Conservation (phyloP, 352 stramenopile species). For the Globisporangium takayamanum region DNA sequence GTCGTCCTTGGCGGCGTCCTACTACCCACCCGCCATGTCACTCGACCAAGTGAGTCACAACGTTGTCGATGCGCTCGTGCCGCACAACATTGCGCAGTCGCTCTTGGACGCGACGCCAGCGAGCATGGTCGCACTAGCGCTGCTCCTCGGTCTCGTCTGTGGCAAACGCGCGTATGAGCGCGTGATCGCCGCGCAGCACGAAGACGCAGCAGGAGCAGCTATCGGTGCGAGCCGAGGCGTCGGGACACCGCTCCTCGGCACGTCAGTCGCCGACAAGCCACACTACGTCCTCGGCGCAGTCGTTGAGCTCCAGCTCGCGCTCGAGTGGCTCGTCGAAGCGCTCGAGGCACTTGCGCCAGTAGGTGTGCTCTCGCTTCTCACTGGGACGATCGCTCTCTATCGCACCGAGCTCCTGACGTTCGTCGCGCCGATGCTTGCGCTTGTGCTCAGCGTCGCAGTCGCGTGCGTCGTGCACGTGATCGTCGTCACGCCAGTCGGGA, state of each 20-base stretch:
- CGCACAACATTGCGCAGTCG: constrained; percentile 17
- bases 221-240: neutral
- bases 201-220: constrained; percentile 3
- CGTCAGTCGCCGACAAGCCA: constrained; percentile 16
- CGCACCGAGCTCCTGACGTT: constrained; percentile 35
- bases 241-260: too few species aligned
- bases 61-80: constrained; percentile 11
- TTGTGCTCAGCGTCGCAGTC: constrained; percentile 29
- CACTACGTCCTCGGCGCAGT: constrained; percentile 35
- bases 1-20: constrained; percentile 1
- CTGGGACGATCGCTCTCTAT: constrained; percentile 32
- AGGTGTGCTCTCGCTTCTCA: constrained; percentile 29
- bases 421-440: constrained; percentile 23
- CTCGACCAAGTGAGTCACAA: constrained; percentile 5
- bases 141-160: constrained; percentile 18
- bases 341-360: constrained; percentile 32
- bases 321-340: constrained; percentile 37
- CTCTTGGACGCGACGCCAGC: constrained; percentile 14
- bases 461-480: constrained; percentile 25
- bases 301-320: constrained; percentile 38
- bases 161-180: constrained; percentile 21
- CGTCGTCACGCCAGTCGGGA: constrained; percentile 25
- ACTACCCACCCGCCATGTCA: constrained; percentile 19
- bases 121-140: constrained; percentile 15
- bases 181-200: constrained; percentile 15